A percentile compares a stretch with the other conserved stretches of the same genome.
phyloP scores from a whole-genome alignment of 768 basidiomycete genomes.

The Macrolepiota dolichaula region DNA sequence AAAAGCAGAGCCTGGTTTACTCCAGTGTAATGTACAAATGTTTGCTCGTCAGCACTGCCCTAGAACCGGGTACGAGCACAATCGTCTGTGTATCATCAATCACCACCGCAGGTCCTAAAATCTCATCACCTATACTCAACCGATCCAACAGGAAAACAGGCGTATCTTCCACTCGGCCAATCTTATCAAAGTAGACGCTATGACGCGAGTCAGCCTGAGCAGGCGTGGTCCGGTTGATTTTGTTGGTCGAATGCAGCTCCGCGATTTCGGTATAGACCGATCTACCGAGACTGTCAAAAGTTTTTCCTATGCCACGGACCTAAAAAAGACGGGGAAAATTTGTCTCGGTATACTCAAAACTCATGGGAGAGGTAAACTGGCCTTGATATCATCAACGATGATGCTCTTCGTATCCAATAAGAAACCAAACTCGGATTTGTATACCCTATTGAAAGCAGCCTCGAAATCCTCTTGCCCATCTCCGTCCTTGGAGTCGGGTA shows the following conservation, averaged over 20 bases:
- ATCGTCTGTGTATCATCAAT: conserved; percentile 96
- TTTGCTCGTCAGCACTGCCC: conserved; percentile 62
- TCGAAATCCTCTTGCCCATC: conserved; percentile 73
- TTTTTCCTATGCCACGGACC: conserved; percentile 88
- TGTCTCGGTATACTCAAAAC: background rate
- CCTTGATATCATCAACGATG: conserved; percentile 91
- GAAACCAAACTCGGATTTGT: conserved; percentile 91
- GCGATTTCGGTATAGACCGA: conserved; percentile 77
- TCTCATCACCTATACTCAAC: conserved; percentile 64
- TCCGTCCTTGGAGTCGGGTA: conserved; percentile 43
- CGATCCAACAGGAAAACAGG: conserved; percentile 75
- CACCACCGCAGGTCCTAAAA: conserved; percentile 89
- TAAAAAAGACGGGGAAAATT: background rate
- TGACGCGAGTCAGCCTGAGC: conserved; percentile 49
- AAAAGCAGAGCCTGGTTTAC: too few relatives aligned
- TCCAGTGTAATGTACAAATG: conserved; percentile 59
- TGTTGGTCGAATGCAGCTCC: conserved; percentile 29
- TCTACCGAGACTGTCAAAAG: conserved; percentile 75
- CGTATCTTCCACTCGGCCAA: conserved; percentile 73
- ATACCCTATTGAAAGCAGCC: conserved; percentile 72
- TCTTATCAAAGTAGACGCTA: conserved; percentile 79
- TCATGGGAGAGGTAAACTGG: conserved; percentile 18
- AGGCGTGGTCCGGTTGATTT: conserved; percentile 29
- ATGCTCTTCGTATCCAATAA: conserved; percentile 79
- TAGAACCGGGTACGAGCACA: conserved; percentile 75